phyloP scores from a whole-genome alignment of 2,329 filamentous ascomycete genomes.

The Aspergillus chevalieri region DNA sequence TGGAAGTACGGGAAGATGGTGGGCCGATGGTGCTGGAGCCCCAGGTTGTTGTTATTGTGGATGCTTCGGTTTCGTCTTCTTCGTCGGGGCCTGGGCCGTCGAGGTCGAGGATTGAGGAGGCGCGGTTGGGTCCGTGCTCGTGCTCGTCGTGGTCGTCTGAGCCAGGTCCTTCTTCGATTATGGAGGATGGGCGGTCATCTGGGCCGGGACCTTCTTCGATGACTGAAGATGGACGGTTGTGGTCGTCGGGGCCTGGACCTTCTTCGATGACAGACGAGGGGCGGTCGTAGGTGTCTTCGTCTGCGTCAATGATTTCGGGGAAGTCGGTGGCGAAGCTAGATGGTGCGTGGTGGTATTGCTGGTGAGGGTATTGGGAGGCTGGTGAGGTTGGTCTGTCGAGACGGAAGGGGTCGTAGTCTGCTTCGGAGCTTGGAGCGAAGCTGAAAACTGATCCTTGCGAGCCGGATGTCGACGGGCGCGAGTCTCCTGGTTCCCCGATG shows the following conservation, averaged over 20 bases:
- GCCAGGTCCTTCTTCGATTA: too few relatives aligned
- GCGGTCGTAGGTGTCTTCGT: constrained; percentile 6
- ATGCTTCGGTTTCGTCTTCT: constrained; percentile 34
- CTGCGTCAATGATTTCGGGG: constrained; percentile 41
- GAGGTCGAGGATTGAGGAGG: constrained; percentile 44
- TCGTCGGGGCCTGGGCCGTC: constrained; percentile 50
- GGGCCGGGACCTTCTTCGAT: too few relatives aligned
- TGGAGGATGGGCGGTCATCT: too few relatives aligned
- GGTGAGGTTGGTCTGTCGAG: constrained; percentile 32
- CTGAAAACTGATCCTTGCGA: constrained; percentile 21
- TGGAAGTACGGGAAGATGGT: neutral
- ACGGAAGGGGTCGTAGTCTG: constrained; percentile 38
- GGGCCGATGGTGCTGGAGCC: neutral
- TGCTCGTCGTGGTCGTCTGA: constrained; percentile 26
- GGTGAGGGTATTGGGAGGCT: constrained; percentile 7
- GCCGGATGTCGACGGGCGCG: constrained; percentile 35
- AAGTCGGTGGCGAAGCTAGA: constrained; percentile 21
- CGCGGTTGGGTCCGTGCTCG: constrained; percentile 31
- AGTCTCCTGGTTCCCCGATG: constrained; percentile 23
- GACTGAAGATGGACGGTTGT: too few relatives aligned
- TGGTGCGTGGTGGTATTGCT: constrained; percentile 33
- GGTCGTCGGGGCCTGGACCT: too few relatives aligned
- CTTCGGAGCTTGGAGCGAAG: constrained; percentile 26
- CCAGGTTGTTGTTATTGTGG: neutral
- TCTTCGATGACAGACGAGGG: too few relatives aligned